Evolutionary conservation across 148 eudicot genomes (phyloP), one percentile per base, ranked within the genome.

Genomic region (Tetragonia tetragonoides): DNA sequence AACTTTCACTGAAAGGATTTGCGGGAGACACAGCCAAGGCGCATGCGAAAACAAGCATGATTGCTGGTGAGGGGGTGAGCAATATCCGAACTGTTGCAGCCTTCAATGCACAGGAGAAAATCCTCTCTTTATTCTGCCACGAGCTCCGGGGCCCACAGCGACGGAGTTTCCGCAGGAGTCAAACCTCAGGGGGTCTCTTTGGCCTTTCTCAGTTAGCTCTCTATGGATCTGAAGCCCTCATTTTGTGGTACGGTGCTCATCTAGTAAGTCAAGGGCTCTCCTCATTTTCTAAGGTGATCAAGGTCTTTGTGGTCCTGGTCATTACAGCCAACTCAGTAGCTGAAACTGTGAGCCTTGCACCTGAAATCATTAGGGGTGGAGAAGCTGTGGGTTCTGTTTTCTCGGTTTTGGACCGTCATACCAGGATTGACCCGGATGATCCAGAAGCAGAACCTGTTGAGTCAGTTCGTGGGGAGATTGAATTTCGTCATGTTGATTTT

Each of bases 1-100:
- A 95, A 93, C 95, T 95, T 16, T 91, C 99, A 16, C 85, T 96
- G 57, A 96, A 95, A 88, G 99, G 99, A 4, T 96, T 96, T 57
- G 99, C 99, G 1, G 99, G 99, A 78, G 99, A 96, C 89, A 96
- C 99, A 16, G 99, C 98, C 28, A 96, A 96, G 83, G 99, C 99
- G 1, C 99, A 96, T 77, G 99, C 99, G 0, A 96, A 96, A 79
- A 96, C 99, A 0, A 96, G 99, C 87, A 96, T 96, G 99, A 93
- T 96, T 18, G 99, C 99, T 0, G 99, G 99, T 7, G 99, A 96
- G 73, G 99, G 98, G 38, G 98, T 96, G 60, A 96, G 99, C 89
- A 93, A 96, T 83, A 96, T 96, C 60, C 80, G 99, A 51, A 96
- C 98, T 0, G 99, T 96, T 5, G 99, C 99, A 24, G 99, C 99